Percentiles rank a stretch among this genome's conserved stretches.
Evolutionary conservation across 1,284 basidiomycete genomes (phyloP).

Genomic region (Hypsizygus ulmarius): DNA sequence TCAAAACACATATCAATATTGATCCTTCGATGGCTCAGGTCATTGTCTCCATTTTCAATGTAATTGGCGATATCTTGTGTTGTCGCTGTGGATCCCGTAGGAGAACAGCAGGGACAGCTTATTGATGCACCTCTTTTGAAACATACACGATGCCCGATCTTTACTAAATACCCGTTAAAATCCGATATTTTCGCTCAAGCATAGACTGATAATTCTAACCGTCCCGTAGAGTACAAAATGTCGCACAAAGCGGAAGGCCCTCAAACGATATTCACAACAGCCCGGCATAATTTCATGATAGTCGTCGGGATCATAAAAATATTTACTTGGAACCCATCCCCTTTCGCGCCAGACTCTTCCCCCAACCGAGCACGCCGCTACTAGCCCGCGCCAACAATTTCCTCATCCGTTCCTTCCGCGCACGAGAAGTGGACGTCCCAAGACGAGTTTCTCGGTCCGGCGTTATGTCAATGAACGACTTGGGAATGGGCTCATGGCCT

Average conservation of each 20-base stretch:
- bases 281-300: background rate
- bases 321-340: constrained; percentile 9
- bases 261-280: constrained; percentile 5
- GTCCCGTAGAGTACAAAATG: background rate
- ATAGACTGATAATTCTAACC: no score
- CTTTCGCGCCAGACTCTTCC: constrained; percentile 18
- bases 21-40: constrained; percentile 38
- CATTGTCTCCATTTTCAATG: constrained; percentile 56
- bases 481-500: constrained; percentile 16
- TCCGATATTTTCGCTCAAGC: no score
- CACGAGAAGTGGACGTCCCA: background rate
- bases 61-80: constrained; percentile 58
- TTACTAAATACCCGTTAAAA: background rate
- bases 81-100: constrained; percentile 50
- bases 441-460: constrained; percentile 23
- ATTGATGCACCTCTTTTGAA: background rate
- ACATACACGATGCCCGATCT: constrained; percentile 1
- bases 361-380: constrained; percentile 25
- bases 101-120: constrained; percentile 8
- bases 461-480: constrained; percentile 40
- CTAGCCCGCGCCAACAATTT: constrained; percentile 30
- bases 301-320: no score
- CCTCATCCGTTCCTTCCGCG: constrained; percentile 12
- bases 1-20: constrained; percentile 25
- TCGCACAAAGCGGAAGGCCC: constrained; percentile 15